Base-by-base conservation (phyloP, 139 green algal species). In the Tetraselmis striata region DNA sequence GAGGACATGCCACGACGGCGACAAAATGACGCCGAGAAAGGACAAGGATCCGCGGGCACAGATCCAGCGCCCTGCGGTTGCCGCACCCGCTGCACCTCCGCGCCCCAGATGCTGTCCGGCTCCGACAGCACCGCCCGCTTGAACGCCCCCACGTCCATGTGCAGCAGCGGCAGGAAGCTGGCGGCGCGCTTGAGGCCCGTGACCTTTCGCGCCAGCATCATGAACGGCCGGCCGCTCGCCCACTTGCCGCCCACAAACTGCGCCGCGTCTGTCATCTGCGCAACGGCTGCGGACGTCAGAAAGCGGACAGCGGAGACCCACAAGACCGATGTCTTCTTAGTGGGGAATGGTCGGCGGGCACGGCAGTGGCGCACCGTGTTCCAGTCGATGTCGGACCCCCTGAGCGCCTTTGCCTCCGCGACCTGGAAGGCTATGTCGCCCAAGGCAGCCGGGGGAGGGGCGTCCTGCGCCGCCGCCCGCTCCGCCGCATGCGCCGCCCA, bases 81-180 rank as follows among this genome's bases (percentile, higher is more conserved):
- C n/a, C 45, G 11, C 45, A 67, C 45, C 45, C 18, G 5, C 18
- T 67, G 45, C 45, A 25, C 11, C 45, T 67, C 45, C 5, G 45
- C 45, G 5, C 11, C 18, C 45, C 45, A 67, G 45, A 67, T 67
- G 18, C 45, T 67, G 45, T 67, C 45, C 18, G 45, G 45, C 45
- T 67, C 45, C 45, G 11, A 5, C 45, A 67, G 18, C 45, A 67
- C 45, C 45, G 5, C 45, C 5, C 18, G 83, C 81, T 87, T 80
- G 2, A 94, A 86, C 27, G 82, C 29, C 0, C 27, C 25, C 1
- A 90, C 82, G 76, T 95, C 84, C 23, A 85, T 22, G 27, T 78
- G 76, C 25, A 85, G 75, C 30, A 95, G 88, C 23, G 82, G 85
- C 80, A 95, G 86, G 31, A 92, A 77, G 32, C 90, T 89, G 5